A percentile compares a stretch with the other conserved stretches of the same genome.
These are phyloP conservation scores for Podila epicladia DNA, from an alignment of 192 early-diverging fungal species.

Conservation along the genomic window DNA sequence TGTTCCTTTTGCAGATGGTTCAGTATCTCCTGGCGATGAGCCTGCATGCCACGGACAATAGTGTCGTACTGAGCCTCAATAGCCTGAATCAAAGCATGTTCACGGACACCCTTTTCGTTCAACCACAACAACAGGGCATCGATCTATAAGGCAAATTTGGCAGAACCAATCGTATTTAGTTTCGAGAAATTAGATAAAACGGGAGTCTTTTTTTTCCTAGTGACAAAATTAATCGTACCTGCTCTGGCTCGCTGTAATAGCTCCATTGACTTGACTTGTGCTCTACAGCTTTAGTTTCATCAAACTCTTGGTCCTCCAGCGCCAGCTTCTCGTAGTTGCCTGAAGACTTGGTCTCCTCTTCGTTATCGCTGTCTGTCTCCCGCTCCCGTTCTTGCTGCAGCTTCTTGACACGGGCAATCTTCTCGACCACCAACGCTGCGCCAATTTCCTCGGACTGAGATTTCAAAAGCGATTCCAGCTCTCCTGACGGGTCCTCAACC, in stretches of 20 bases:
- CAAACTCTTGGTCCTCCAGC: background rate
- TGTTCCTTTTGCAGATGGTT: slow-evolving; percentile 41
- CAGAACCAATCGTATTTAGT: slow-evolving; percentile 53
- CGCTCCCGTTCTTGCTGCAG: slow-evolving; percentile 54
- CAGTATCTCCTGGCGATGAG: slow-evolving; percentile 37
- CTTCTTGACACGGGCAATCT: slow-evolving; percentile 29
- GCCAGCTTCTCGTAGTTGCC: background rate
- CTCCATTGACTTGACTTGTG: slow-evolving; percentile 40
- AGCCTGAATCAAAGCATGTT: slow-evolving; percentile 65
- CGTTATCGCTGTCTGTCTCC: slow-evolving; percentile 50
- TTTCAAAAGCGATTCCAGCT: slow-evolving; percentile 42
- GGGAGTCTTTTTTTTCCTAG: background rate
- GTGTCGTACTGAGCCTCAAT: slow-evolving; percentile 27
- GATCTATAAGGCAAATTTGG: slow-evolving; percentile 65
- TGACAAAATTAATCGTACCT: slow-evolving; percentile 26
- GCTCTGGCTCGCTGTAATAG: slow-evolving; percentile 54
- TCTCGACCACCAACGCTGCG: slow-evolving; percentile 31
- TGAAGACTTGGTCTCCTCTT: slow-evolving; percentile 25
- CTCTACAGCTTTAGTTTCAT: slow-evolving; percentile 31
- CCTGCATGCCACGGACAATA: slow-evolving; percentile 45
- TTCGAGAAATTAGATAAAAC: background rate
- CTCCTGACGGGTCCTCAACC: slow-evolving; percentile 18
- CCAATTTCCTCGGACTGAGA: slow-evolving; percentile 45
- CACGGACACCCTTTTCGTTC: slow-evolving; percentile 80
- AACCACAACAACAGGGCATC: slow-evolving; percentile 78